Conservation (phyloP, 2,329 filamentous ascomycete species). For the Shiraia sp. region DNA sequence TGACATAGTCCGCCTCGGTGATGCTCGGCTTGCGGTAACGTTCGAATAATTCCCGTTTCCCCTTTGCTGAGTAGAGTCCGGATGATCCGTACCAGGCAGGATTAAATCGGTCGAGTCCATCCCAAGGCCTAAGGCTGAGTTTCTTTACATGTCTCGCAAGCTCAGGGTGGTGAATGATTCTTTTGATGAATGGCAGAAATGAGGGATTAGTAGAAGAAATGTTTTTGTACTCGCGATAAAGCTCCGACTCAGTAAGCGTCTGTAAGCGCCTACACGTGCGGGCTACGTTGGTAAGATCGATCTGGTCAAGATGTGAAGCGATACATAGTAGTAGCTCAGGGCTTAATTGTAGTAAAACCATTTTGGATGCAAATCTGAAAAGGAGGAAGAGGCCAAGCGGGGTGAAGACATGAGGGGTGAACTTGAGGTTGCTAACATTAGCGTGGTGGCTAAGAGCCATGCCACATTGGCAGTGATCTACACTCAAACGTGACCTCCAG, state of each 20-base stretch:
- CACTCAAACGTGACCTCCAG: too few relatives aligned
- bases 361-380: background rate
- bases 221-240: slow-evolving; percentile 16
- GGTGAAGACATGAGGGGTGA: too few relatives aligned
- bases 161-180: slow-evolving; percentile 5
- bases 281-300: slow-evolving; percentile 17
- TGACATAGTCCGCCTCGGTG: background rate
- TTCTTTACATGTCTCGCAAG: slow-evolving; percentile 6
- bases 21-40: background rate
- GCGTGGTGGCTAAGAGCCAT: too few relatives aligned
- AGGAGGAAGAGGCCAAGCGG: too few relatives aligned
- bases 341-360: slow-evolving; percentile 7
- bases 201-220: background rate
- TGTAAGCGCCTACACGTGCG: slow-evolving; percentile 13
- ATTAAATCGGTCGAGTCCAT: background rate
- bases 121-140: slow-evolving; percentile 4
- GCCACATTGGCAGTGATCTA: too few relatives aligned
- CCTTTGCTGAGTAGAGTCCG: background rate
- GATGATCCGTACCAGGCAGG: background rate
- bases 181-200: slow-evolving; percentile 4
- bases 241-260: slow-evolving; percentile 9
- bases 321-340: slow-evolving; percentile 15
- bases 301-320: slow-evolving; percentile 10
- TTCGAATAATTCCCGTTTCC: background rate
- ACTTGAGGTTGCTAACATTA: too few relatives aligned